Evolutionary conservation across 2,329 filamentous ascomycete genomes (phyloP).

Genomic region (Cercospora sp.): DNA sequence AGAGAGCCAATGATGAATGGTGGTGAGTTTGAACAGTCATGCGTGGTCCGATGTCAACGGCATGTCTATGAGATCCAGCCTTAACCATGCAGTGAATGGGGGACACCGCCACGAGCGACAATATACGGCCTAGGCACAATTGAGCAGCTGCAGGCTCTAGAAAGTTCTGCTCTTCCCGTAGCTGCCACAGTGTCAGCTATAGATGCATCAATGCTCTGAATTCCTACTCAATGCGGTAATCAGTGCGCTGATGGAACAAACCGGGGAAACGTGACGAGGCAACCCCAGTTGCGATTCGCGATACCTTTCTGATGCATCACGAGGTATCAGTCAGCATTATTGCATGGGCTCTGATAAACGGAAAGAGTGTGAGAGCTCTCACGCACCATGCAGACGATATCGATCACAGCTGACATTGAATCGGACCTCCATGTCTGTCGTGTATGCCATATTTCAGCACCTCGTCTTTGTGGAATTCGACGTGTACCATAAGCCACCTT

Average conservation of each 20-base stretch:
- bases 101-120: neutral
- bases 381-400: too few relatives aligned
- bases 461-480: neutral
- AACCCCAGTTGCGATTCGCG: neutral
- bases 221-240: constrained; percentile 8
- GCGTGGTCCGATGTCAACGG: too few relatives aligned
- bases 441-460: neutral
- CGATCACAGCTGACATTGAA: neutral
- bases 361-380: too few relatives aligned
- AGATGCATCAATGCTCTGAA: neutral
- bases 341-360: neutral
- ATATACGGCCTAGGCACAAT: neutral
- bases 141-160: neutral
- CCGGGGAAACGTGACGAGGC: neutral
- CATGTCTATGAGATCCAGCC: too few relatives aligned
- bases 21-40: too few relatives aligned
- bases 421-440: neutral
- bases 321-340: neutral
- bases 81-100: too few relatives aligned
- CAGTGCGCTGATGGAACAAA: constrained; percentile 3
- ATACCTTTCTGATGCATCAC: neutral
- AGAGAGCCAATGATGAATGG: neutral
- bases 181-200: too few relatives aligned
- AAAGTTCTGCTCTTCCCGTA: neutral
- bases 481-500: too few relatives aligned